A percentile compares a stretch with the other conserved stretches of the same genome.
These are phyloP conservation scores for Pelargonium australe DNA, from an alignment of 441 rosid genomes.

Conservation along the genomic window DNA sequence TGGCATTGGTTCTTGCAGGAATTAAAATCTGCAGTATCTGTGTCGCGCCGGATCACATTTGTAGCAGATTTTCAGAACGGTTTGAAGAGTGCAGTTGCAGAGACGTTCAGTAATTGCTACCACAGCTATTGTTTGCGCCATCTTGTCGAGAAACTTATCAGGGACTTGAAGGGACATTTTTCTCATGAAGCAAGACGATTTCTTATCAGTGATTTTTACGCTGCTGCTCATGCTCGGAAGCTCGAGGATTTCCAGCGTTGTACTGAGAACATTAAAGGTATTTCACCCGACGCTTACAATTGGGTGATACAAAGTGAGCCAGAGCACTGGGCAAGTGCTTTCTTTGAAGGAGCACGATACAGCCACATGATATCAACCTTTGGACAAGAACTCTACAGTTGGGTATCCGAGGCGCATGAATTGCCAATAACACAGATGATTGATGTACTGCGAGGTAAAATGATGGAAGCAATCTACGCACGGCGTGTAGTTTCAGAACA, in stretches of 20 bases:
- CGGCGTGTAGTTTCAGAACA: constrained; percentile 46
- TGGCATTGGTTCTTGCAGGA: constrained; percentile 64
- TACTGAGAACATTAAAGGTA: constrained; percentile 47
- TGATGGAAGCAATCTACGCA: constrained; percentile 56
- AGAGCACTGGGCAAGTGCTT: constrained; percentile 64
- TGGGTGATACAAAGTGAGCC: constrained; percentile 72
- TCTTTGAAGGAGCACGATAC: constrained; percentile 59
- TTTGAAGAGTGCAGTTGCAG: constrained; percentile 45
- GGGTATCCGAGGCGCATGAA: constrained; percentile 68
- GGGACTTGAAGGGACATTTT: constrained; percentile 51
- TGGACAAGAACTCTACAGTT: constrained; percentile 55
- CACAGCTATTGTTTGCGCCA: constrained; percentile 60
- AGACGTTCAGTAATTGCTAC: constrained; percentile 39
- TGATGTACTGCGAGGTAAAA: constrained; percentile 54
- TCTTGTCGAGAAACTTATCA: constrained; percentile 56
- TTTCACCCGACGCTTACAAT: constrained; percentile 58
- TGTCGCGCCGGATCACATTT: constrained; percentile 46
- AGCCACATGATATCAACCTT: constrained; percentile 52
- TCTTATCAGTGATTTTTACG: constrained; percentile 51
- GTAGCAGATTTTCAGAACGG: constrained; percentile 61
- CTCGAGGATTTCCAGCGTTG: constrained; percentile 44
- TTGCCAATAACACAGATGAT: constrained; percentile 67
- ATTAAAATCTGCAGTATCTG: constrained; percentile 43
- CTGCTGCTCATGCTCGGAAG: constrained; percentile 51
- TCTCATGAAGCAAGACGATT: constrained; percentile 67